phyloP scores from a whole-genome alignment of 2,329 filamentous ascomycete genomes.

The Phaeosphaeriaceae sp. region DNA sequence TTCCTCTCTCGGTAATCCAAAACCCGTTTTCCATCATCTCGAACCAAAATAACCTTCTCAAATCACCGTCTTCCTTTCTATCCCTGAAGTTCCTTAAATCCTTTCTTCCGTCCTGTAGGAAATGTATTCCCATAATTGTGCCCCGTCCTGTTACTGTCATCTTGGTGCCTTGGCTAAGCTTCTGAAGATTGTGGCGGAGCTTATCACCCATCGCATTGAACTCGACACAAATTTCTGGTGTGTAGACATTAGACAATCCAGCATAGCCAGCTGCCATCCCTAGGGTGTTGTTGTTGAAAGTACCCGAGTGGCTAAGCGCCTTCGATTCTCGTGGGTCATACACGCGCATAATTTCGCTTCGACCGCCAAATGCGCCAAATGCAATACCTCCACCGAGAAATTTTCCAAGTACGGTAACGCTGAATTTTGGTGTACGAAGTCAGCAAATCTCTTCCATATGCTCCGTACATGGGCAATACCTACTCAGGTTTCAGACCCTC shows the following conservation, averaged over 20 bases:
- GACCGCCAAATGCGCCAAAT: conserved; percentile 71
- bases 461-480: too few species aligned
- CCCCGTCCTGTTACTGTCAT: conserved; percentile 47
- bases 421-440: too few species aligned
- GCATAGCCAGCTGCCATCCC: conserved; percentile 63
- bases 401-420: conserved; percentile 68
- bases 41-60: conserved; percentile 46
- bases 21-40: conserved; percentile 48
- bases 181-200: conserved; percentile 33
- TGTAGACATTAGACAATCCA: conserved; percentile 48
- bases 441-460: too few species aligned
- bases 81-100: conserved; percentile 32
- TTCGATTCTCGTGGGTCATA: conserved; percentile 58
- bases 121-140: conserved; percentile 47
- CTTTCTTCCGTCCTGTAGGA: conserved; percentile 36
- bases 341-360: conserved; percentile 62
- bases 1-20: conserved; percentile 46
- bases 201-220: conserved; percentile 44
- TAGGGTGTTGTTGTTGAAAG: conserved; percentile 72
- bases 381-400: conserved; percentile 70
- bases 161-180: conserved; percentile 39
- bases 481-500: conserved; percentile 25
- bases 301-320: conserved; percentile 63
- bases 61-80: conserved; percentile 34
- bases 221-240: conserved; percentile 32